These are phyloP conservation scores for Globisporangium solare DNA, from an alignment of 352 stramenopile species.

Conservation along the genomic window DNA sequence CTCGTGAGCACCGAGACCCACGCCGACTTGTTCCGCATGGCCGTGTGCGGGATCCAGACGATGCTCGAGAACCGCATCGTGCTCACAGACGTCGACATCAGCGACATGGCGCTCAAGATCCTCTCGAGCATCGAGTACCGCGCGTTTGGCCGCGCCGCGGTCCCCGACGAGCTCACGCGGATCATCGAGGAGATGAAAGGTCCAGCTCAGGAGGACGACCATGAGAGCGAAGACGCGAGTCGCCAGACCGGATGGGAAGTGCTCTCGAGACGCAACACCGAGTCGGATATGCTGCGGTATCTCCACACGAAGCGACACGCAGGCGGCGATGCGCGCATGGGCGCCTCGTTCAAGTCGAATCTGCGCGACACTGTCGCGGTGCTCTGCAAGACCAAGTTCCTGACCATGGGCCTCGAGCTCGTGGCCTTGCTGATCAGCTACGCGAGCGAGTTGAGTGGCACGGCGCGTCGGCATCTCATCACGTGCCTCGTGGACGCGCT, in stretches of 20 bases:
- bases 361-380: slow-evolving; percentile 29
- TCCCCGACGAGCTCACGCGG: slow-evolving; percentile 49
- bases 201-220: slow-evolving; percentile 2
- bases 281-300: slow-evolving; percentile 20
- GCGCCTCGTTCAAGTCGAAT: slow-evolving; percentile 17
- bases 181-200: slow-evolving; percentile 20
- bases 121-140: slow-evolving; percentile 80
- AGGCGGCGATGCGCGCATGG: too few species aligned
- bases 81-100: slow-evolving; percentile 82
- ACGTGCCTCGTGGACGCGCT: slow-evolving; percentile 60
- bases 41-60: slow-evolving; percentile 52
- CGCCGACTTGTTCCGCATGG: slow-evolving; percentile 65
- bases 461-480: slow-evolving; percentile 47
- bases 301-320: slow-evolving; percentile 4
- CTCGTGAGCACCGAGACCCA: slow-evolving; percentile 74
- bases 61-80: slow-evolving; percentile 84
- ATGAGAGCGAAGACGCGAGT: slow-evolving; percentile 4
- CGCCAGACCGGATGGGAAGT: slow-evolving; percentile 6
- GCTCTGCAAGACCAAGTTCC: slow-evolving; percentile 65
- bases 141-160: slow-evolving; percentile 72
- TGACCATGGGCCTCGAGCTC: slow-evolving; percentile 67
- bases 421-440: slow-evolving; percentile 70
- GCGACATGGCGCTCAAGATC: slow-evolving; percentile 70
- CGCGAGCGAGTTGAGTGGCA: slow-evolving; percentile 32
- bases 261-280: slow-evolving; percentile 14